Conservation (phyloP, 208 protist species). For the Acanthamoeba healyi region DNA sequence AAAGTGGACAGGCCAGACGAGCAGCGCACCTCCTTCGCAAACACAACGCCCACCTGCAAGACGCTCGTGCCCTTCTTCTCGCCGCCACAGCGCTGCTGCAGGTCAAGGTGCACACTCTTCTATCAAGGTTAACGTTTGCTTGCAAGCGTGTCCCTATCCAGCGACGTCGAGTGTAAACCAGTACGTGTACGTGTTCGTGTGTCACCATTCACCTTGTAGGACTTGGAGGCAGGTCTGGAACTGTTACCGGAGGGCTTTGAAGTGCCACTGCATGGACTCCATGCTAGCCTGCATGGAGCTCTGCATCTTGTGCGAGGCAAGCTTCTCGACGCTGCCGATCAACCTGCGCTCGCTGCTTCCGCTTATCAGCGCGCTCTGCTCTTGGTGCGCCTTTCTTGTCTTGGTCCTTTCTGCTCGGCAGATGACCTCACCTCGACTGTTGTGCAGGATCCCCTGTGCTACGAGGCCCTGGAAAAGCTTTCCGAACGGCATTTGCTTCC, state of each 20-base stretch:
- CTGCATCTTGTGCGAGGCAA: constrained; percentile 15
- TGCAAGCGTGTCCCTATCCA: too few species aligned
- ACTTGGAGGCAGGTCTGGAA: not conserved
- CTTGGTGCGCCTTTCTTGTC: not conserved
- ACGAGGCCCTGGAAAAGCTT: constrained; percentile 2
- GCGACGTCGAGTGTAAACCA: too few species aligned
- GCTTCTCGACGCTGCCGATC: constrained; percentile 2
- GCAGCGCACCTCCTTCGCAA: constrained; percentile 13
- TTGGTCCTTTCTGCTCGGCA: not conserved
- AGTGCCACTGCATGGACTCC: not conserved
- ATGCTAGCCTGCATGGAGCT: not conserved
- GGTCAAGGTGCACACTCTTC: not conserved
- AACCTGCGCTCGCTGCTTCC: not conserved
- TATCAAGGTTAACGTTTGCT: not conserved
- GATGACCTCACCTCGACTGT: not conserved
- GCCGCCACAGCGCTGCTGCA: not conserved
- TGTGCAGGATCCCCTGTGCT: not conserved
- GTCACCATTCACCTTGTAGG: not conserved
- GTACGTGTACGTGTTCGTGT: too few species aligned
- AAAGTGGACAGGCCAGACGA: not conserved
- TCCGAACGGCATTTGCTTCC: not conserved
- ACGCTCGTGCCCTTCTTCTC: not conserved
- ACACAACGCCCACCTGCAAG: not conserved
- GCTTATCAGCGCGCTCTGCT: not conserved
- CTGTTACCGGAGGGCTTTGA: not conserved